A percentile compares a stretch with the other conserved stretches of the same genome.
phyloP scores from a whole-genome alignment of 495 filamentous ascomycete species.

The Delitschia confertaspora region DNA sequence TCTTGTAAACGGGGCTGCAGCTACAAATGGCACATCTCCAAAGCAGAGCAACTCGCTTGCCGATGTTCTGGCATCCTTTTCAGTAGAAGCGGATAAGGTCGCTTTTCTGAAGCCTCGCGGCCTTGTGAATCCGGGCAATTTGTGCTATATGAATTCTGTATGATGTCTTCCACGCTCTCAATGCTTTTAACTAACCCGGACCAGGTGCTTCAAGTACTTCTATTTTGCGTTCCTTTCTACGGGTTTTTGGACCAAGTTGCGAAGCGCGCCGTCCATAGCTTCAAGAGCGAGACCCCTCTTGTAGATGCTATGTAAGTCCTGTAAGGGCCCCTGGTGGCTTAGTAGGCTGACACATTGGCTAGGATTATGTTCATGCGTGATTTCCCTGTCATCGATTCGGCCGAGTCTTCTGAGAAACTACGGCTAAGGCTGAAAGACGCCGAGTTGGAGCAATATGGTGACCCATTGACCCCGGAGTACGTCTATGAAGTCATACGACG shows the following conservation, averaged over 20 bases:
- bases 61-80: slow-evolving; percentile 61
- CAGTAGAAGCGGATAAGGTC: slow-evolving; percentile 52
- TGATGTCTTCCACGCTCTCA: slow-evolving; percentile 2
- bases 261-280: slow-evolving; percentile 74
- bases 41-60: slow-evolving; percentile 46
- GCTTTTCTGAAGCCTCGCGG: slow-evolving; percentile 89
- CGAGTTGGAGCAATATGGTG: slow-evolving; percentile 84
- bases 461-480: slow-evolving; percentile 86
- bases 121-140: slow-evolving; percentile 92
- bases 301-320: slow-evolving; percentile 83
- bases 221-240: slow-evolving; percentile 91
- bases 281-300: slow-evolving; percentile 88
- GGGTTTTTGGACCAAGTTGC: slow-evolving; percentile 82
- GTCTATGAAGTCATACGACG: slow-evolving; percentile 87
- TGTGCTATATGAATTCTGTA: slow-evolving; percentile 99
- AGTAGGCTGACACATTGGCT: not conserved
- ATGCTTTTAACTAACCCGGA: slow-evolving; percentile 10
- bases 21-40: slow-evolving; percentile 42
- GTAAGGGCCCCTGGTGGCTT: not conserved
- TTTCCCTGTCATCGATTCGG: slow-evolving; percentile 76
- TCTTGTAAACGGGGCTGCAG: slow-evolving; percentile 39
- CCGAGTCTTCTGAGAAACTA: slow-evolving; percentile 63
- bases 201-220: slow-evolving; percentile 83
- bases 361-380: slow-evolving; percentile 96
- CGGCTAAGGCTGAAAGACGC: slow-evolving; percentile 62